A percentile compares a stretch with the other conserved stretches of the same genome.
Evolutionary conservation across 495 filamentous ascomycete species (phyloP).

Genomic region (Penicillium robsamsonii): DNA sequence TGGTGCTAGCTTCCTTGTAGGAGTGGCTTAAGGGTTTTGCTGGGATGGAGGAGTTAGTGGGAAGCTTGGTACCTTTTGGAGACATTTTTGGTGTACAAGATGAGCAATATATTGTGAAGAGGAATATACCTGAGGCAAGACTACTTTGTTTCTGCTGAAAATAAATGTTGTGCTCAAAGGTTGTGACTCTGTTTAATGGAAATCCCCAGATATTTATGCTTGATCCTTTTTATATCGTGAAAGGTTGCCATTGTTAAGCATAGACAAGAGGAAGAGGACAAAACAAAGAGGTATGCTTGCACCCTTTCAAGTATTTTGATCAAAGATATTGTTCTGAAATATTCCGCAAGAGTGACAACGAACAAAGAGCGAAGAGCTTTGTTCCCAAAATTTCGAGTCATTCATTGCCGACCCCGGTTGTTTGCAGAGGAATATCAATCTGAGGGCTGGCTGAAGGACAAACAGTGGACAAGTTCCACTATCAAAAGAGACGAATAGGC

Average conservation of each 20-base stretch:
- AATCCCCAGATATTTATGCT: background rate
- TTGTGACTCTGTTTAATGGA: background rate
- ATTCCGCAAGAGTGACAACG: background rate
- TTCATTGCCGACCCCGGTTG: background rate
- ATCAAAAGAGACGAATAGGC: background rate
- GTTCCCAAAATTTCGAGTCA: background rate
- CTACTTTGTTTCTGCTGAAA: background rate
- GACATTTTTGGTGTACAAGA: background rate
- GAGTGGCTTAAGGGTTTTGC: background rate
- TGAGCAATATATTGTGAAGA: background rate
- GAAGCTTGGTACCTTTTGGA: background rate
- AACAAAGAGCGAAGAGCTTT: background rate
- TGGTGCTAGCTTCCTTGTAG: constrained; percentile 3
- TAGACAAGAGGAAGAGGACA: background rate
- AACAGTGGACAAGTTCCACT: too few relatives aligned
- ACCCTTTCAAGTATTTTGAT: background rate
- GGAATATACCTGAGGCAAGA: background rate
- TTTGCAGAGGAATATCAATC: background rate
- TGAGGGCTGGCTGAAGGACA: background rate
- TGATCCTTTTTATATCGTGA: background rate
- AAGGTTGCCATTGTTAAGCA: background rate
- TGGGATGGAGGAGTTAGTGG: background rate
- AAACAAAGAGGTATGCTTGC: background rate
- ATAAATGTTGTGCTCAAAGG: background rate
- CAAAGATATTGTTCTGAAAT: background rate